Evolutionary conservation across 2,329 filamentous ascomycete genomes (phyloP).

Genomic region (Colletotrichum nymphaeae): DNA sequence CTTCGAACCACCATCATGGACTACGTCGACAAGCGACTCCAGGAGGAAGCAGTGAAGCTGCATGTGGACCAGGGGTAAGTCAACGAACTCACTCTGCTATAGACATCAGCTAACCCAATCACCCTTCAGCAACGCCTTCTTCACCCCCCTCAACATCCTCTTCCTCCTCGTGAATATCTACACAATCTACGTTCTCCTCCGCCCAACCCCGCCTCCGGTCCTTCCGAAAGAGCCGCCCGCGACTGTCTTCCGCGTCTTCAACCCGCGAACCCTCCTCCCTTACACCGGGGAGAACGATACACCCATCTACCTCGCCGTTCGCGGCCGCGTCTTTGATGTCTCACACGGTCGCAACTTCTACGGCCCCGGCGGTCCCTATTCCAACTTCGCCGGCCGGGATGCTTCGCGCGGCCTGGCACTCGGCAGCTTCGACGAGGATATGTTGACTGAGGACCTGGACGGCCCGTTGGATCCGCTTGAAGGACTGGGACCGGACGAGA

Average conservation of each 20-base stretch:
- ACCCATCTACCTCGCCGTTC: slow-evolving; percentile 91
- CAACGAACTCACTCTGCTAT: not conserved
- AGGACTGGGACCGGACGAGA: slow-evolving; percentile 78
- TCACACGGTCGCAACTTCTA: slow-evolving; percentile 91
- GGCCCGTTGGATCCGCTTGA: slow-evolving; percentile 82
- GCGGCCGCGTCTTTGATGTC: slow-evolving; percentile 92
- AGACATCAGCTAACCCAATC: not conserved
- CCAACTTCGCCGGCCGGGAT: slow-evolving; percentile 95
- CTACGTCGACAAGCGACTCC: slow-evolving; percentile 67
- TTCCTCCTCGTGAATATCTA: slow-evolving; percentile 67
- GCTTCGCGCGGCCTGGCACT: slow-evolving; percentile 88
- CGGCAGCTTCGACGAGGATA: slow-evolving; percentile 93
- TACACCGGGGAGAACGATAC: slow-evolving; percentile 81
- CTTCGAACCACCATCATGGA: slow-evolving; percentile 55
- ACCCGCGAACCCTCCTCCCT: slow-evolving; percentile 82
- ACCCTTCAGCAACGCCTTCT: slow-evolving; percentile 52
- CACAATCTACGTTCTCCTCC: slow-evolving; percentile 67
- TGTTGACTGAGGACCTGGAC: slow-evolving; percentile 92
- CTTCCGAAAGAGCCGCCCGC: slow-evolving; percentile 67
- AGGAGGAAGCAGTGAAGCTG: slow-evolving; percentile 62
- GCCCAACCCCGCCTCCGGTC: slow-evolving; percentile 56
- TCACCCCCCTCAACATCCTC: slow-evolving; percentile 73
- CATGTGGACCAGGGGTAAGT: slow-evolving; percentile 47
- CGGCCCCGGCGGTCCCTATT: slow-evolving; percentile 93
- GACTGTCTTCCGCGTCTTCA: slow-evolving; percentile 76